These are phyloP conservation scores for Aspergillus bridgeri DNA, from an alignment of 495 filamentous ascomycete species.

Conservation along the genomic window DNA sequence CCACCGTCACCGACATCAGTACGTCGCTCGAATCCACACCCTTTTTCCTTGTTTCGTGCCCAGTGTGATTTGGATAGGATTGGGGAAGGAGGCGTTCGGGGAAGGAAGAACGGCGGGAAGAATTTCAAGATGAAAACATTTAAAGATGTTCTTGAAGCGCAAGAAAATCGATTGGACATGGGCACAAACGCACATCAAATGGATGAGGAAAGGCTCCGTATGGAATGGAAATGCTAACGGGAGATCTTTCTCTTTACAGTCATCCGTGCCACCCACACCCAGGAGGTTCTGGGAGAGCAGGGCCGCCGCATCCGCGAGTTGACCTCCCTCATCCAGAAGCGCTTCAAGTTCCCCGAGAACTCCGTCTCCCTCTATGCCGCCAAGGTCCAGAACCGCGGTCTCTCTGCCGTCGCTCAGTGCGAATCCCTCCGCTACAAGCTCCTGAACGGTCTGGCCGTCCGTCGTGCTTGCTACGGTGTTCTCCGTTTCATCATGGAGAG, in stretches of 20 bases:
- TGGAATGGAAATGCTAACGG: constrained; percentile 36
- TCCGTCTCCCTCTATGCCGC: constrained; percentile 98
- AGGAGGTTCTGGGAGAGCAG: constrained; percentile 99
- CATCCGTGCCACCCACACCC: constrained; percentile 99
- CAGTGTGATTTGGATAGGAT: constrained; percentile 8
- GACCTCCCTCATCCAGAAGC: constrained; percentile 99
- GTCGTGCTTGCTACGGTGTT: constrained; percentile 98
- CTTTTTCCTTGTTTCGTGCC: constrained; percentile 14
- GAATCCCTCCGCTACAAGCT: constrained; percentile 99
- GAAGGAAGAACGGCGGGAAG: not conserved
- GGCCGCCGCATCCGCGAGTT: constrained; percentile 99
- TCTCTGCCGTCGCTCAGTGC: constrained; percentile 99
- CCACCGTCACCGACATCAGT: constrained; percentile 99
- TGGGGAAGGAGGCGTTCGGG: not conserved
- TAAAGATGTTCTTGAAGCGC: constrained; percentile 8
- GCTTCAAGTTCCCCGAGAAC: constrained; percentile 99
- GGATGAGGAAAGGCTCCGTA: too few species aligned
- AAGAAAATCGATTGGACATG: constrained; percentile 8
- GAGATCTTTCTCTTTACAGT: constrained; percentile 47
- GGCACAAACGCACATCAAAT: constrained; percentile 7
- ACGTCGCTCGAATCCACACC: constrained; percentile 32
- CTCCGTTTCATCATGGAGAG: constrained; percentile 99
- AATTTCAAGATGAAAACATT: not conserved
- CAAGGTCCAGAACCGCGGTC: constrained; percentile 99
- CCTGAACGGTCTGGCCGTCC: constrained; percentile 96